phyloP scores from a whole-genome alignment of 2,329 filamentous ascomycete species.

The Podosphaera fusca region DNA sequence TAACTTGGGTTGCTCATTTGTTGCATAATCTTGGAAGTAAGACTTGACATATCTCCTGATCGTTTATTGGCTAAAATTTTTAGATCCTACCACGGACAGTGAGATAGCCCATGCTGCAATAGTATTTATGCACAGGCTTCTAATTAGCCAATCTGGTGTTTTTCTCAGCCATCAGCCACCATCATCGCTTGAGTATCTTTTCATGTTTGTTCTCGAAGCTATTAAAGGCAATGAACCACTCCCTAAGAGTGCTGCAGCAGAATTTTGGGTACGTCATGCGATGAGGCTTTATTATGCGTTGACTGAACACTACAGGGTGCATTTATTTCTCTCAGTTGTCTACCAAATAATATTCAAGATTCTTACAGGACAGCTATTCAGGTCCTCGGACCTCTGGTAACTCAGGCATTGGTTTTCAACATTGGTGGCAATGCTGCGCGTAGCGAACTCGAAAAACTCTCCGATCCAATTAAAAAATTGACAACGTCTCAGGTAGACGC shows the following conservation, averaged over 20 bases:
- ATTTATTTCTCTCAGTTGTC: conserved; percentile 26
- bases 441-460: conserved; percentile 48
- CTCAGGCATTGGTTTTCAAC: conserved; percentile 36
- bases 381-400: conserved; percentile 37
- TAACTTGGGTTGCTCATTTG: conserved; percentile 39
- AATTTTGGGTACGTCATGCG: conserved; percentile 41
- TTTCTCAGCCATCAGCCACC: conserved; percentile 34
- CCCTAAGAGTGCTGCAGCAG: conserved; percentile 48
- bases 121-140: conserved; percentile 42
- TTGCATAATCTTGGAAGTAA: conserved; percentile 37
- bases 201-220: conserved; percentile 48
- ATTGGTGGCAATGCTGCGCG: conserved; percentile 45
- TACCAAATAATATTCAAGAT: conserved; percentile 2
- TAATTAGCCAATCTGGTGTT: conserved; percentile 35
- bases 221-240: conserved; percentile 49
- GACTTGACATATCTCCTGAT: conserved; percentile 5
- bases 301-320: conserved; percentile 20
- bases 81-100: conserved; percentile 37
- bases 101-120: conserved; percentile 54
- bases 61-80: conserved; percentile 2
- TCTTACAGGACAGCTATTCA: conserved; percentile 20
- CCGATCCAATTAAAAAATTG: conserved; percentile 48
- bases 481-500: conserved; percentile 30
- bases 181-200: conserved; percentile 37
- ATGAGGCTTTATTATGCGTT: background rate